Evolutionary conservation across 768 basidiomycete species (phyloP).

Genomic region (Paxillus involutus): DNA sequence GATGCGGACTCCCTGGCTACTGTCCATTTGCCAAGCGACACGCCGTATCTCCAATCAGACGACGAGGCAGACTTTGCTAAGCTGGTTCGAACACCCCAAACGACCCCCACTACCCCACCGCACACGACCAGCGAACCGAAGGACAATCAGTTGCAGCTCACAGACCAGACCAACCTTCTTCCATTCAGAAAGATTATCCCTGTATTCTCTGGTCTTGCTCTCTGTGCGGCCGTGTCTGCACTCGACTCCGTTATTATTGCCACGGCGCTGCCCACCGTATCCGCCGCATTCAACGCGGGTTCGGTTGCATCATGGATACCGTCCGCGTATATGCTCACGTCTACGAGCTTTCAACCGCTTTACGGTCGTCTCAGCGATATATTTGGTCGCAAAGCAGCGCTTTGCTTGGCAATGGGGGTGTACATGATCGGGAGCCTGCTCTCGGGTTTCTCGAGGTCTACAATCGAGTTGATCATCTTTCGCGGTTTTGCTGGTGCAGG

Average conservation of each 20-base stretch:
- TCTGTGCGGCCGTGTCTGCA: constrained; percentile 61
- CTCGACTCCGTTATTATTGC: constrained; percentile 75
- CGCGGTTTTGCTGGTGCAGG: constrained; percentile 69
- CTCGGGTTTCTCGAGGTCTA: constrained; percentile 64
- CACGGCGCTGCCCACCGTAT: constrained; percentile 72
- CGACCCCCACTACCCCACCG: constrained; percentile 4
- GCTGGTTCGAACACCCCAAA: neutral
- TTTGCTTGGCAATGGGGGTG: constrained; percentile 56
- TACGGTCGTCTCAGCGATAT: constrained; percentile 67
- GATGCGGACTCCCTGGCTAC: constrained; percentile 2
- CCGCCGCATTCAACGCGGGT: constrained; percentile 57
- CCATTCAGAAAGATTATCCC: constrained; percentile 62
- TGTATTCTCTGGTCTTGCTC: constrained; percentile 59
- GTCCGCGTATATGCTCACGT: constrained; percentile 68
- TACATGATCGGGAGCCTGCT: constrained; percentile 67
- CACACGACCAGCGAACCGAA: neutral
- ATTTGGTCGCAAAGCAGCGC: constrained; percentile 61
- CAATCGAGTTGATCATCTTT: constrained; percentile 68
- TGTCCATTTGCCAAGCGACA: neutral
- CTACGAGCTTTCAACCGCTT: constrained; percentile 38
- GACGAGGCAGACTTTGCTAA: neutral
- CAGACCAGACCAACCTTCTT: constrained; percentile 77
- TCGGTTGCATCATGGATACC: constrained; percentile 61
- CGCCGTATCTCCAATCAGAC: neutral
- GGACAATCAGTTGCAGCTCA: constrained; percentile 32